Base-by-base conservation (phyloP, 805 yeast species). In the Lipomyces sp. region DNA sequence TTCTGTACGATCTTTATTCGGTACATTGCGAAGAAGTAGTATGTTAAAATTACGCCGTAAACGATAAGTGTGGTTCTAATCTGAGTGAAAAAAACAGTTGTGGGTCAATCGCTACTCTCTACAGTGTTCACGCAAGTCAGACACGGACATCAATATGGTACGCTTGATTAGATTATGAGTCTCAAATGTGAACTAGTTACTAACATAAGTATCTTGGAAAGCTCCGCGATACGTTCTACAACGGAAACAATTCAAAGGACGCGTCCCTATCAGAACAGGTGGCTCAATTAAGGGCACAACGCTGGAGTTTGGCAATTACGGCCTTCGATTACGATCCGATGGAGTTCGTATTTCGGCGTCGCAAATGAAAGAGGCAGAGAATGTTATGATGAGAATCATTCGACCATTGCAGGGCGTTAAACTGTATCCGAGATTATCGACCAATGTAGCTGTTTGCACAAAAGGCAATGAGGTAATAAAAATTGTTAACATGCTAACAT, bases 201-300 rank as follows among this genome's bases (percentile, higher is more conserved):
- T 57, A 10, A 33, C 29, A 58, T 58, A 13, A 24, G 32, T 55
- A 13, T 18, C 42, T 30, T 11, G 15, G 13, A 57, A 29, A 51
- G 54, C 54, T 32, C 54, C 54, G 6, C 32, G 54, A 51, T 51
- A 51, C 54, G 34, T n/a, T 32, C 11, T 29, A 29, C 32, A 86
- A 58, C 83, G 85, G 73, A 94, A 94, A 78, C 90, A 91, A 59
- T 92, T 90, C 79, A 95, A 95, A 77, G 99, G 99, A 34, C 84
- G 98, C 73, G 97, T 95, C 5, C 86, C 96, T 0, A 97, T 93
- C 10, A 89, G 97, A 78, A 90, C 90, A 13, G 99, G 99, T 61
- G 98, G 98, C 1, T 92, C 98, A 2, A 83, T 85, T 62, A 92
- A 90, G 42, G 99, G 99, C 37, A 89, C 94, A 58, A 84, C 90